Evolutionary conservation across 495 filamentous ascomycete species (phyloP), one percentile per base, ranked within the genome.

Genomic region (Neurospora sublineolata): DNA sequence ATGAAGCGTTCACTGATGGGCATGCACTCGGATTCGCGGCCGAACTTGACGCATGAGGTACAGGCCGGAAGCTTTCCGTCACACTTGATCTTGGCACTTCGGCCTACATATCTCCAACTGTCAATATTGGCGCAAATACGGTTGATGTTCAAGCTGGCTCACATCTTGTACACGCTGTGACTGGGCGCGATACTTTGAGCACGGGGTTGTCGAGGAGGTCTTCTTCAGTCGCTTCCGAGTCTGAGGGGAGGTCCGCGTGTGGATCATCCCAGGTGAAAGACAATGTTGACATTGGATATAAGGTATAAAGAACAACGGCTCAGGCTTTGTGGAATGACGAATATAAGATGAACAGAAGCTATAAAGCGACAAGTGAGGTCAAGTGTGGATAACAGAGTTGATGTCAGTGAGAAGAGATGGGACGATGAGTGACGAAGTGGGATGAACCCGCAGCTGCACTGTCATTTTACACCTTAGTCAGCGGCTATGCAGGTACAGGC

Each of bases 11-110:
- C 94, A 72, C 92, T 97, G 3, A 94, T 92, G 42, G 92, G 92
- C n/a, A 93, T 94, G 79, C 94, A 98, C 73, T 93, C 92, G 74
- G 85, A 87, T 52, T 89, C 88, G 70, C 90, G 91, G 46, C 92
- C 92, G 9, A 91, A 90, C 78, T 91, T 91, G 78, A 97, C 94
- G 76, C 94, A 97, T 30, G 94, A 93, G 18, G 93, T 93, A 77
- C 94, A 98, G 23, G 93, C 92, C 16, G 94, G 94, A 20, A 98
- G 84, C 78, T 97, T 97, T 69, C 94, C 94, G 83, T 98, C 94
- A 74, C 94, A 98, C 87, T 90, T 97, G 79, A 97, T 92, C 83
- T 98, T 98, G 68, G 94, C 94, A 64, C 89, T 87, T 68, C 94
- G 91, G 84, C 86, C 86, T 88, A 73, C 52, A 30, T 16, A 37